Conservation (phyloP, 2,329 filamentous ascomycete species). For the Neonectria sp. region DNA sequence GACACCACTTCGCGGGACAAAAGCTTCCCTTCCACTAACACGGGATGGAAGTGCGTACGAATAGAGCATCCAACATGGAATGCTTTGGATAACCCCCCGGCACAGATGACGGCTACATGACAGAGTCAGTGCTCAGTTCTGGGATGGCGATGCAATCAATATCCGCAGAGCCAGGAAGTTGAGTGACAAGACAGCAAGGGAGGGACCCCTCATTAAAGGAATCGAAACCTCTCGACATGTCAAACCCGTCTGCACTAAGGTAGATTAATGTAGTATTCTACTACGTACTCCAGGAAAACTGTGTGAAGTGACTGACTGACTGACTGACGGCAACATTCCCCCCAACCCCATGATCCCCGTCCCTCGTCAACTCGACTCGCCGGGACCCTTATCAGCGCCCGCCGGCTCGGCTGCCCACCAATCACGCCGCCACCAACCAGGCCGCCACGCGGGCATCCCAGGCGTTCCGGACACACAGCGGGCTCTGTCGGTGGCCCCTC, state of each 20-base stretch:
- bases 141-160: background rate
- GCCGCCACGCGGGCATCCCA: conserved; percentile 35
- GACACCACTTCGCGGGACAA: conserved; percentile 10
- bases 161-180: background rate
- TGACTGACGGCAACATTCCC: conserved; percentile 3
- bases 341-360: background rate
- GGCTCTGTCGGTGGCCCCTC: conserved; percentile 9
- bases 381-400: conserved; percentile 44
- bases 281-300: background rate
- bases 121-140: background rate
- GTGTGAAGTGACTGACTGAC: conserved; percentile 1
- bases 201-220: background rate
- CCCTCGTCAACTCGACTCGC: conserved; percentile 21
- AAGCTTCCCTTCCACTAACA: conserved; percentile 8
- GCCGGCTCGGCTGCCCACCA: conserved; percentile 30
- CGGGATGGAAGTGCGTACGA: background rate
- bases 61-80: too few species aligned
- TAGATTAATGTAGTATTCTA: background rate
- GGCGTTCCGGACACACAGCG: conserved; percentile 19
- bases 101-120: background rate
- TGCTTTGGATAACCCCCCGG: too few species aligned
- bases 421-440: conserved; percentile 32
- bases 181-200: background rate
- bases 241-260: background rate
- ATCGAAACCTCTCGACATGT: background rate